These are phyloP conservation scores for Closterium sp. DNA, from an alignment of 139 green algal genomes.

Conservation along the genomic window DNA sequence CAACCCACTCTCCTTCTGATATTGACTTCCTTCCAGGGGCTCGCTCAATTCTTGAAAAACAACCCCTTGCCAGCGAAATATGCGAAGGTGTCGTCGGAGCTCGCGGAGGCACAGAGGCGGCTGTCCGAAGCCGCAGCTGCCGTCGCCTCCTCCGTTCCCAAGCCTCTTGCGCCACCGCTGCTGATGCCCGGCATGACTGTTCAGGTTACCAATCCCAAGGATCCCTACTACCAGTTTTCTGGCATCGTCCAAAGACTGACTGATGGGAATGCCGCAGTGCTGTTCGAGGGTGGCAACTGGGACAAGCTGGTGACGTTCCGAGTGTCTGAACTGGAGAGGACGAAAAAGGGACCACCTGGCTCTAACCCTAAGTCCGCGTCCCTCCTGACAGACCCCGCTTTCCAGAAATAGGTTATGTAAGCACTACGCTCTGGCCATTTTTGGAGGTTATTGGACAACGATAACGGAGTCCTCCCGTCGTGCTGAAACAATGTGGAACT, in stretches of 20 bases:
- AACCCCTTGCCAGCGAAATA: slow-evolving; percentile 23
- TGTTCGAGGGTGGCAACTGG: slow-evolving; percentile 60
- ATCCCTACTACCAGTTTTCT: slow-evolving; percentile 41
- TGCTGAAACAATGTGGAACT: not conserved
- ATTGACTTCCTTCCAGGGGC: slow-evolving; percentile 4
- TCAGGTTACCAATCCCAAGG: slow-evolving; percentile 44
- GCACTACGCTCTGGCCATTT: not conserved
- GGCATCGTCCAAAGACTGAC: slow-evolving; percentile 57
- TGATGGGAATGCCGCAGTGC: slow-evolving; percentile 46
- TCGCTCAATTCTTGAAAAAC: slow-evolving; percentile 14
- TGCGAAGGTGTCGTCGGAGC: not conserved
- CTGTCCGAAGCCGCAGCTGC: not conserved
- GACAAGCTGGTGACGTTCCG: slow-evolving; percentile 55
- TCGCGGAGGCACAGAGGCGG: slow-evolving; percentile 3
- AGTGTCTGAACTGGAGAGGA: slow-evolving; percentile 32
- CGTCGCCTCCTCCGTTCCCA: not conserved
- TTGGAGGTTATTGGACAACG: not conserved
- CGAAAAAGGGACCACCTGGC: slow-evolving; percentile 38
- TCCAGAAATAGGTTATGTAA: not conserved
- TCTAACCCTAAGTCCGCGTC: slow-evolving; percentile 50
- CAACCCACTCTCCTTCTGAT: not conserved
- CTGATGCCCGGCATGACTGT: slow-evolving; percentile 58
- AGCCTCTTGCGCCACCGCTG: slow-evolving; percentile 25
- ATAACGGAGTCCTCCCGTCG: not conserved
- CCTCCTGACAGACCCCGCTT: slow-evolving; percentile 4